These are phyloP conservation scores for Fusarium sp. DNA, from an alignment of 2,329 filamentous ascomycete species.

Conservation along the genomic window DNA sequence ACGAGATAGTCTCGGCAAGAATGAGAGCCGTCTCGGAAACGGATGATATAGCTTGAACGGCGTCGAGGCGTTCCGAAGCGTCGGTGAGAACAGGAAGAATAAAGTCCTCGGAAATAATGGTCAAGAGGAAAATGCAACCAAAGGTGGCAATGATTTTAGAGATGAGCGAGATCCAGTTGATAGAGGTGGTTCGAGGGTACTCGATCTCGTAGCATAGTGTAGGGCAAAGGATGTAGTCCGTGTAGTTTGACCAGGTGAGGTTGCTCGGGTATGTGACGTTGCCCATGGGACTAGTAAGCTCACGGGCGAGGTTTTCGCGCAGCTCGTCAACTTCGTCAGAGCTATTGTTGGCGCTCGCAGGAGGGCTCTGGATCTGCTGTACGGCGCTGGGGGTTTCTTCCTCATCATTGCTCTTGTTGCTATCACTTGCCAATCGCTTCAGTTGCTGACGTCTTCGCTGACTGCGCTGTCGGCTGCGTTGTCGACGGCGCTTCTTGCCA, in stretches of 20 bases:
- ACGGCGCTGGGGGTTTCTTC: constrained; percentile 31
- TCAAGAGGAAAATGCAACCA: constrained; percentile 95
- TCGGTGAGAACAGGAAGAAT: constrained; percentile 90
- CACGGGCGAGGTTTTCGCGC: constrained; percentile 87
- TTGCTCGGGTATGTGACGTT: constrained; percentile 92
- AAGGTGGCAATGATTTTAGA: constrained; percentile 92
- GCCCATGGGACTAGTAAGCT: constrained; percentile 91
- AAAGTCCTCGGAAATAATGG: constrained; percentile 92
- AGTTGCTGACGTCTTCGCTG: constrained; percentile 30
- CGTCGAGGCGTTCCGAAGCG: constrained; percentile 67
- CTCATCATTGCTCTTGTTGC: constrained; percentile 43
- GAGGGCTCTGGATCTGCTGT: constrained; percentile 13
- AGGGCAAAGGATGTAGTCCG: constrained; percentile 90
- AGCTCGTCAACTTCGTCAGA: constrained; percentile 73
- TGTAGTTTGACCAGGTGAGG: constrained; percentile 83
- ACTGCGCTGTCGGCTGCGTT: constrained; percentile 36
- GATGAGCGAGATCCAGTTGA: constrained; percentile 83
- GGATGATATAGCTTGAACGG: constrained; percentile 51
- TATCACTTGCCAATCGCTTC: constrained; percentile 33
- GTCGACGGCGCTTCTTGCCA: constrained; percentile 41
- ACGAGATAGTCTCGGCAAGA: constrained; percentile 88
- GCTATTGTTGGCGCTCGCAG: constrained; percentile 40
- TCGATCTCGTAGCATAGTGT: constrained; percentile 98
- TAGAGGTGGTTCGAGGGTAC: constrained; percentile 83
- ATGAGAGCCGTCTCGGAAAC: constrained; percentile 79